Base-by-base conservation (phyloP, 345 rosid genomes). In the Euclidium syriacum region DNA sequence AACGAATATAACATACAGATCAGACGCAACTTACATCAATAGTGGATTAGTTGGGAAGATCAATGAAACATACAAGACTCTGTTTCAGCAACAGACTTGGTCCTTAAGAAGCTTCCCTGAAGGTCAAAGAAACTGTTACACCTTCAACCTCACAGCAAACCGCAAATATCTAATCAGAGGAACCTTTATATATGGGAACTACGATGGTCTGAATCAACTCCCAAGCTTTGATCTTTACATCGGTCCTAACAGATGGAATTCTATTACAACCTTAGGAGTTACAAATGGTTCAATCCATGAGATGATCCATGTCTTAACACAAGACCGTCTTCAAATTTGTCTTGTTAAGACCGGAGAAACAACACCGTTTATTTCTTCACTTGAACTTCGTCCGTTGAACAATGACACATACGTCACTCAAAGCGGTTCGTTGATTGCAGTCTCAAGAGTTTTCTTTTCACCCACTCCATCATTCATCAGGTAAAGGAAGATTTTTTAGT, bases 111-210 rank as follows among this genome's bases (percentile, higher is more conserved):
- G 61, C 55, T 73, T 73, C 59, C 77, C 77, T 49, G 50, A 49
- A 0, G 77, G 73, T 55, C 4, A 54, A 51, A 62, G 77, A 62
- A 73, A 73, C 60, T 73, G 77, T 41, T 67, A 73, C 73, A 47
- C 26, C 41, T 46, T 73, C 44, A 67, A 7, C 61, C 67, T 72
- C 14, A 65, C 67, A 1, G 20, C 29, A 0, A 52, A 46, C 7
- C 40, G 56, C 8, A 65, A 29, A n/a, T 67, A 67, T 15, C 48
- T 73, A 0, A 49, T 73, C 16, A 67, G 69, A 48, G 73, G 55
- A 48, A 7, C 35, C 3, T 73, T 73, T 51, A 8, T 67, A 0
- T 73, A 73, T 62, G 77, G 77, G 34, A 62, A 67, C 5, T 73
- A 73, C 2, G 77, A 73, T 9, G 61, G 42, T 24, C 4, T 22